A percentile compares a stretch with the other conserved stretches of the same genome.
These are phyloP conservation scores for Mortierella sp. DNA, from an alignment of 371 early-diverging fungal species.

Conservation along the genomic window DNA sequence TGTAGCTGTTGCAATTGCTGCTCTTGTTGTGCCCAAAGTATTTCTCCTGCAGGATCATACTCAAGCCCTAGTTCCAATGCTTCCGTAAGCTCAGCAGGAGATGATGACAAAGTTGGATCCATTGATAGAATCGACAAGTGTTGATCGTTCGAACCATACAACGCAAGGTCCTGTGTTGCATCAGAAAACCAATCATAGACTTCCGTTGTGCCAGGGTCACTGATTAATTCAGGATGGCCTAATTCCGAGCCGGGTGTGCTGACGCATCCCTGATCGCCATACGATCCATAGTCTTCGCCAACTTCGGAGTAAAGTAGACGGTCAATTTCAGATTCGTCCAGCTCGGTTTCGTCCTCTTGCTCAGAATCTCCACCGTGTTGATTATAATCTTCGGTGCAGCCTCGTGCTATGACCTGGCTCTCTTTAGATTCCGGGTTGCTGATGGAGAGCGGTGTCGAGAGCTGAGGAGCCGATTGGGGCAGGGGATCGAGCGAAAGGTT, in stretches of 20 bases:
- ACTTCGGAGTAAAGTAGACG: slow-evolving; percentile 47
- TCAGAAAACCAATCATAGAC: slow-evolving; percentile 50
- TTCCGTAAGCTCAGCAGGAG: slow-evolving; percentile 40
- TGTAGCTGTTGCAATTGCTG: slow-evolving; percentile 19
- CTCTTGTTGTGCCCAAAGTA: slow-evolving; percentile 34
- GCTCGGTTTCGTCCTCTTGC: slow-evolving; percentile 27
- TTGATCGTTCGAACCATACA: slow-evolving; percentile 6
- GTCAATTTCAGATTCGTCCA: slow-evolving; percentile 42
- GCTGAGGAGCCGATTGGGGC: not conserved
- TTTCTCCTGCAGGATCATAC: slow-evolving; percentile 23
- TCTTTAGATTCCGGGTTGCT: not conserved
- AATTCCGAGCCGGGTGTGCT: slow-evolving; percentile 29
- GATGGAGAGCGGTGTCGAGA: not conserved
- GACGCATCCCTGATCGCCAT: slow-evolving; percentile 14
- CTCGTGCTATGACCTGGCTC: not conserved
- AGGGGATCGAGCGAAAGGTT: not conserved
- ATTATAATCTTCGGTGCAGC: not conserved
- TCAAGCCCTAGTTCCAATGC: slow-evolving; percentile 30
- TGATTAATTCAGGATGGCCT: slow-evolving; percentile 13
- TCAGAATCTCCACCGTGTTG: slow-evolving; percentile 2
- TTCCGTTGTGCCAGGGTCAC: slow-evolving; percentile 24
- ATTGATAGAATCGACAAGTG: slow-evolving; percentile 28
- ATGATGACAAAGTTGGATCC: slow-evolving; percentile 44
- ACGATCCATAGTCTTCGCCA: slow-evolving; percentile 34
- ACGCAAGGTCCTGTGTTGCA: not conserved